Evolutionary conservation across 352 stramenopile species (phyloP).

Genomic region (Phytophthora litchii): DNA sequence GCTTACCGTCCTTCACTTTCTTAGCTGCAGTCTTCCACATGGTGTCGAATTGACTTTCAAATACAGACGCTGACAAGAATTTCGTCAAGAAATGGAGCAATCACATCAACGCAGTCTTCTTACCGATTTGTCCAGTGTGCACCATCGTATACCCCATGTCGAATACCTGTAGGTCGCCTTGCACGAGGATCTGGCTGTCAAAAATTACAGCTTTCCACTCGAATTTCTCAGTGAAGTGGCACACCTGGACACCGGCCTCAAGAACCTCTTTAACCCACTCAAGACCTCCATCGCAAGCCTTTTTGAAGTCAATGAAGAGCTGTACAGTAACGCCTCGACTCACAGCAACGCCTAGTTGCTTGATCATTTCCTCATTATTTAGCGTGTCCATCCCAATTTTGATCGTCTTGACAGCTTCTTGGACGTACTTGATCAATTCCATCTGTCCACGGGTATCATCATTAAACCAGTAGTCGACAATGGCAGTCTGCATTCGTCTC

Average conservation of each 20-base stretch:
- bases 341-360: slow-evolving; percentile 5
- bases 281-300: background rate
- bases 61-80: slow-evolving; percentile 9
- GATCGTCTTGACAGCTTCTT: slow-evolving; percentile 10
- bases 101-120: background rate
- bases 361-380: slow-evolving; percentile 2
- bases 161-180: slow-evolving; percentile 5
- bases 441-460: slow-evolving; percentile 1
- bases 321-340: slow-evolving; percentile 7
- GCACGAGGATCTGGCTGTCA: slow-evolving; percentile 18
- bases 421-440: slow-evolving; percentile 10
- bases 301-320: slow-evolving; percentile 14
- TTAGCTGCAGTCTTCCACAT: slow-evolving; percentile 13
- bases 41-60: slow-evolving; percentile 22
- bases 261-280: slow-evolving; percentile 10
- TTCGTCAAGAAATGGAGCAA: background rate
- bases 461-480: slow-evolving; percentile 16
- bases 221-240: slow-evolving; percentile 17
- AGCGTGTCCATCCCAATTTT: slow-evolving; percentile 11
- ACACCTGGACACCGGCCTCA: slow-evolving; percentile 13
- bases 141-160: slow-evolving; percentile 10
- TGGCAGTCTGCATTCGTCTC: background rate
- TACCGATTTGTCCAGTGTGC: slow-evolving; percentile 11
- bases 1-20: slow-evolving; percentile 3
- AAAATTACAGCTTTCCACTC: slow-evolving; percentile 15